A percentile compares a stretch with the other conserved stretches of the same genome.
Conservation (phyloP, 2,329 filamentous ascomycete species). For the Aspergillus costaricaensis region DNA sequence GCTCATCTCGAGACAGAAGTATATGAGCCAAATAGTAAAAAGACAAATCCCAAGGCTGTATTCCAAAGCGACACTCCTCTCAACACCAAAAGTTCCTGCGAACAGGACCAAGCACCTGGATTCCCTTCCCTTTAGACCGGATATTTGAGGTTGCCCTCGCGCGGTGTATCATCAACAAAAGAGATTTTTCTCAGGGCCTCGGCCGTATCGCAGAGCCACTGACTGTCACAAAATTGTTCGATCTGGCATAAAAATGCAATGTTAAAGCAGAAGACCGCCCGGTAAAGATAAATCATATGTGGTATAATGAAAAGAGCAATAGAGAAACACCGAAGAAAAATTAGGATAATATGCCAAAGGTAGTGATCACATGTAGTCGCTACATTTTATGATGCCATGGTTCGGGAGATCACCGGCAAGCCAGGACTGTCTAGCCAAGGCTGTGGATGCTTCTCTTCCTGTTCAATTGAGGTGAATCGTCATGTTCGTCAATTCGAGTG, state of each 20-base stretch:
- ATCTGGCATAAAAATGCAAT: constrained; percentile 3
- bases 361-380: background rate
- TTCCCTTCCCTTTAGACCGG: constrained; percentile 4
- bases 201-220: background rate
- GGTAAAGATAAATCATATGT: background rate
- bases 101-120: background rate
- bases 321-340: constrained; percentile 9
- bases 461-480: constrained; percentile 42
- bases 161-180: constrained; percentile 1
- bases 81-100: background rate
- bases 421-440: constrained; percentile 27
- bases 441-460: constrained; percentile 52
- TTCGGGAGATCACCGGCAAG: background rate
- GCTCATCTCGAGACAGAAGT: background rate
- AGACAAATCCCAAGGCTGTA: background rate
- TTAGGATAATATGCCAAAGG: constrained; percentile 6
- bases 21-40: background rate
- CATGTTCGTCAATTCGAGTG: constrained; percentile 46
- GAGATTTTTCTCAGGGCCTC: background rate
- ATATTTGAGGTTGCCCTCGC: constrained; percentile 10
- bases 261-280: constrained; percentile 1
- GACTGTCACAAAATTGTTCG: constrained; percentile 5
- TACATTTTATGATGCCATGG: constrained; percentile 14
- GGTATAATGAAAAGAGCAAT: constrained; percentile 12
- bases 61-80: background rate